Conservation (phyloP, 1,284 basidiomycete genomes). For the Ceratobasidium sp. region DNA sequence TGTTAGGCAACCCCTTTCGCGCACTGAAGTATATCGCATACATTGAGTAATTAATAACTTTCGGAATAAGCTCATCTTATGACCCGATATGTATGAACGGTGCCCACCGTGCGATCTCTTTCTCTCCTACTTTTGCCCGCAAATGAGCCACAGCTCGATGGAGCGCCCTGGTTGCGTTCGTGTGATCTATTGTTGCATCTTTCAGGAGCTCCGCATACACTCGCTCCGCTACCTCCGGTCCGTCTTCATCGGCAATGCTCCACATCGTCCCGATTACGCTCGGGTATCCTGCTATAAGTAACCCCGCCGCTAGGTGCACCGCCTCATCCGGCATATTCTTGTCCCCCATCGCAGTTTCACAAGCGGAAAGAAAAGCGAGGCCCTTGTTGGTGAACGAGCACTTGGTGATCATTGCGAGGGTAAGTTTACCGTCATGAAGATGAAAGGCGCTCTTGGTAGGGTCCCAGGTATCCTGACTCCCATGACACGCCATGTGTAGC, state of each 20-base stretch:
- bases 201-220: neutral
- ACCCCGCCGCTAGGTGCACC: conserved; percentile 4
- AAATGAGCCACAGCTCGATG: conserved; percentile 7
- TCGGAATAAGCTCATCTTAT: no score
- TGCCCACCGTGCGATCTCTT: neutral
- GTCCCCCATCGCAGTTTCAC: conserved; percentile 5
- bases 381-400: neutral
- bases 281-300: conserved; percentile 15
- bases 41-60: no score
- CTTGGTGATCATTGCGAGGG: conserved; percentile 14
- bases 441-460: conserved; percentile 28
- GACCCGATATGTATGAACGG: conserved; percentile 14
- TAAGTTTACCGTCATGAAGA: conserved; percentile 32
- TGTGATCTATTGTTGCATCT: neutral
- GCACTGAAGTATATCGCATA: no score
- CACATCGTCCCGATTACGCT: conserved; percentile 28
- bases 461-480: neutral
- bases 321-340: neutral
- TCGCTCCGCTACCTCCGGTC: conserved; percentile 6
- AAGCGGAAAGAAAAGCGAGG: conserved; percentile 2
- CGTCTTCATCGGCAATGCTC: conserved; percentile 25
- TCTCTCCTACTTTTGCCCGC: neutral
- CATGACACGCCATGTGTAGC: conserved; percentile 39
- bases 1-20: no score
- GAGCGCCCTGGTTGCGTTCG: conserved; percentile 3